Evolutionary conservation across 179 eudicot species (phyloP), one percentile per base, ranked within the genome.

Genomic region (Corrigiola litoralis): DNA sequence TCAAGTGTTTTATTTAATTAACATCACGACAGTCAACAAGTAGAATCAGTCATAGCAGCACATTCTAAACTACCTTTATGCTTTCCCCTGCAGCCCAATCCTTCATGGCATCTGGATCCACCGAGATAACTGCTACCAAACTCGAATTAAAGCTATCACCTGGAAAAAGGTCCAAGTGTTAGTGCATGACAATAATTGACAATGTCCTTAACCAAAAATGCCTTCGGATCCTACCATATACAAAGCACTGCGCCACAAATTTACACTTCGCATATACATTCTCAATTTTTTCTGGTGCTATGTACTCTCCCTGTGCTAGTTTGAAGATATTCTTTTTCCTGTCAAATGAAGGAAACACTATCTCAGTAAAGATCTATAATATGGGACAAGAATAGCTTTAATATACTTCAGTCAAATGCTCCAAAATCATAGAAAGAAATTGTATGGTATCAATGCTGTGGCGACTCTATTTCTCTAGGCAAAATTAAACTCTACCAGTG

Each of bases 261-360:
- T 81, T 94, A 85, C 99, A 85, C 79, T 90, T 94, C n/a, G 99
- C 97, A 73, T 94, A 94, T 36, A 94, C 97, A 53, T 90, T 94
- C 85, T 94, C 99, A 53, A 94, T 79, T 79, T 94, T 94, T 79
- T 94, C 99, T 5, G 98, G 99, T 21, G 99, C 99, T 61, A 94
- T 86, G 69, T 94, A 94, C 76, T 92, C 98, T 9, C 98, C 98
- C 65, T 92, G 98, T 32, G 98, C 98, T 71, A 92, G 70, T 81
- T 94, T 94, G 77, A 94, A 94, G 36, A 94, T 94, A 76, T 94
- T 94, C 82, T 94, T 94, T 75, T 94, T 94, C 89, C 99, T 94
- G 94, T 44, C 45, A 58, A 51, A 67, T 60, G 51, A 24, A 62
- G 12, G 59, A 64, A 3, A 1, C 16, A 40, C 40, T 41, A 51